phyloP scores from a whole-genome alignment of 1,284 basidiomycete genomes.

The Cryptococcus hybrid region DNA sequence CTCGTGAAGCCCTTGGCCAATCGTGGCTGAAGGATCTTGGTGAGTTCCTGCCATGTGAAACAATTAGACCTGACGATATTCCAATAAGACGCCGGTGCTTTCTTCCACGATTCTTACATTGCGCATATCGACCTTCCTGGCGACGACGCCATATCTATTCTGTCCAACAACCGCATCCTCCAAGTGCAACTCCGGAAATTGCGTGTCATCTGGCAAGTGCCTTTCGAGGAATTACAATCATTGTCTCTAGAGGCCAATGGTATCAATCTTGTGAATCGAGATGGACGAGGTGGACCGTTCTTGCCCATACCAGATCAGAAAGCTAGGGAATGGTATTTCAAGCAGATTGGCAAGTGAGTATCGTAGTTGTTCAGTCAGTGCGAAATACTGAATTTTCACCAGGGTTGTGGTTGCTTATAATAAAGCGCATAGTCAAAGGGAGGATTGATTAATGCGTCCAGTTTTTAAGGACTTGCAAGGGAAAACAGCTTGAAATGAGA shows the following conservation, averaged over 20 bases:
- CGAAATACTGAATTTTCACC: slow-evolving; percentile 2
- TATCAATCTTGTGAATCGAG: slow-evolving; percentile 71
- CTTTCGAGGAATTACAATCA: slow-evolving; percentile 80
- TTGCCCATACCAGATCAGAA: slow-evolving; percentile 55
- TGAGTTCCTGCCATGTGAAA: slow-evolving; percentile 62
- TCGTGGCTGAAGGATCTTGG: slow-evolving; percentile 92
- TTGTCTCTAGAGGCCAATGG: slow-evolving; percentile 86
- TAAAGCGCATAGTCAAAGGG: slow-evolving; percentile 32
- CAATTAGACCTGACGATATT: background rate
- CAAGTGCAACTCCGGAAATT: slow-evolving; percentile 84
- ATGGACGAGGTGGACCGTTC: slow-evolving; percentile 57
- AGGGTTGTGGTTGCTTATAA: slow-evolving; percentile 44
- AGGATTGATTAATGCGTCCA: slow-evolving; percentile 2
- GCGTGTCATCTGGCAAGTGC: slow-evolving; percentile 87
- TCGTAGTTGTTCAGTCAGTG: background rate
- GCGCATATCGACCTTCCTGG: slow-evolving; percentile 84
- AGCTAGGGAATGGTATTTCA: slow-evolving; percentile 59
- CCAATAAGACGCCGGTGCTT: slow-evolving; percentile 57
- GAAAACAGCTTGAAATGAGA: no score
- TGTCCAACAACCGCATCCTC: slow-evolving; percentile 75
- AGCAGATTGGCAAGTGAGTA: slow-evolving; percentile 52
- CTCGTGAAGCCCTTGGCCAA: slow-evolving; percentile 89
- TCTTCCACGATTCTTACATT: slow-evolving; percentile 82
- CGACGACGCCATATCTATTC: slow-evolving; percentile 77
- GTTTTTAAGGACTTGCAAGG: no score